A percentile compares a stretch with the other conserved stretches of the same genome.
These are phyloP conservation scores for Suillus alpinus DNA, from an alignment of 768 basidiomycete species.

Conservation along the genomic window DNA sequence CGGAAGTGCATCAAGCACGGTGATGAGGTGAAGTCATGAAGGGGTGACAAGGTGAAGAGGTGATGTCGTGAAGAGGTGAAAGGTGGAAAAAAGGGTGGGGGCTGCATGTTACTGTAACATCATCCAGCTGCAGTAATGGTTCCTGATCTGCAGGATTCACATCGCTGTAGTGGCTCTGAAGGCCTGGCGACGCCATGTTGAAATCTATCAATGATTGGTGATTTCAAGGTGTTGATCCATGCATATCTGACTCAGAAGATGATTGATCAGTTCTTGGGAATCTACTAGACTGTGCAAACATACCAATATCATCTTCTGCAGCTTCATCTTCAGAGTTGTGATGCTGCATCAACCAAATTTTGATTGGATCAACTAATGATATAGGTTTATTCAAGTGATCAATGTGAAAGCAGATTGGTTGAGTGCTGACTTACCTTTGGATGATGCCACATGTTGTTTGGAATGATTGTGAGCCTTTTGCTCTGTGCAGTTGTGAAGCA, in stretches of 20 bases:
- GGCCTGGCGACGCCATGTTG: neutral
- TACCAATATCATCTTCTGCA: neutral
- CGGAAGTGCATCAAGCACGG: too few relatives aligned
- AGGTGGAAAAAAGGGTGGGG: too few relatives aligned
- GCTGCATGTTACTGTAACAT: too few relatives aligned
- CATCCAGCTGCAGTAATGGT: constrained; percentile 11
- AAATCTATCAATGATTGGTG: neutral
- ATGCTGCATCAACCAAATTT: neutral
- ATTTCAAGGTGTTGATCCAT: neutral
- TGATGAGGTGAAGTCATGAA: too few relatives aligned
- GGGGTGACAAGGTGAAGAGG: too few relatives aligned
- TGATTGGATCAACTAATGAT: neutral
- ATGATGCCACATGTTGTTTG: neutral
- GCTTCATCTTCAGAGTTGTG: neutral
- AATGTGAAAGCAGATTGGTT: neutral
- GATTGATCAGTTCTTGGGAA: neutral
- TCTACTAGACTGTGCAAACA: neutral
- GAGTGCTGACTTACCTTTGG: neutral
- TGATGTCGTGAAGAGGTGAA: too few relatives aligned
- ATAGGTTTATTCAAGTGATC: neutral
- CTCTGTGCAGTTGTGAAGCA: neutral
- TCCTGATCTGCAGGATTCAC: neutral
- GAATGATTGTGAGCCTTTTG: neutral
- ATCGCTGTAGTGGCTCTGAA: neutral
- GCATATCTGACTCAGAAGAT: neutral